Base-by-base conservation (phyloP, 805 yeast genomes). In the Yarrowia phangngaensis region DNA sequence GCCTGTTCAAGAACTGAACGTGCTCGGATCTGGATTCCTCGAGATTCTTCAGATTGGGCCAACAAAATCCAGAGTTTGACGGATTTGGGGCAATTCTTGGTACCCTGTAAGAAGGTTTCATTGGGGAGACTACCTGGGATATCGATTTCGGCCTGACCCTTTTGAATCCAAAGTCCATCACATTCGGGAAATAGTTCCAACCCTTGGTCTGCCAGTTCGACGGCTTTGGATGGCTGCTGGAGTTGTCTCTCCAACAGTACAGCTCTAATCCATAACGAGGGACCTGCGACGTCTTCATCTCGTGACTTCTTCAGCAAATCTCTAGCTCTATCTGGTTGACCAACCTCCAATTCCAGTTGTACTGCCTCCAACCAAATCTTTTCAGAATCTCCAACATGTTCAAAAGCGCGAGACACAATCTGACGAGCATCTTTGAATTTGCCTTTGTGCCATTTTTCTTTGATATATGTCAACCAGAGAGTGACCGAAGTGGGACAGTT, bases 1-100 rank as follows among this genome's bases (percentile, higher is more conserved):
- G 84, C 92, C 19, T 77, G 66, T 56, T 87, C 96, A 16, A 88
- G 64, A 1, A 74, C 68, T 0, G 95, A 79, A 52, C 95, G 74
- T 0, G 95, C 87, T 51, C 76, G 70, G 3, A 80, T 72, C 1
- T 69, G 52, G 2, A 71, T 68, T 1, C 69, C 68, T 8, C 72
- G 56, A 1, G 60, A 53, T 52, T 72, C 77, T 53, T 79, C 83
- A 2, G 76, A 47, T 3, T 60, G 55, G 0, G 87, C 69, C 6
- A 78, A 58, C 5, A 65, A 52, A 2, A 76, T 61, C 89, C 95
- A 85, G 7, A 88, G 52, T 2, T 60, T 51, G 0, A 69, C 60
- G 4, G 67, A 65, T 0, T 63, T 35, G 0, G 82, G 76, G 40
- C 80, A 66, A 1, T 55, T 58, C 50, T 72, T 70, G 0, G 76